phyloP scores from a whole-genome alignment of 495 filamentous ascomycete genomes.

The Patellaria atrata region DNA sequence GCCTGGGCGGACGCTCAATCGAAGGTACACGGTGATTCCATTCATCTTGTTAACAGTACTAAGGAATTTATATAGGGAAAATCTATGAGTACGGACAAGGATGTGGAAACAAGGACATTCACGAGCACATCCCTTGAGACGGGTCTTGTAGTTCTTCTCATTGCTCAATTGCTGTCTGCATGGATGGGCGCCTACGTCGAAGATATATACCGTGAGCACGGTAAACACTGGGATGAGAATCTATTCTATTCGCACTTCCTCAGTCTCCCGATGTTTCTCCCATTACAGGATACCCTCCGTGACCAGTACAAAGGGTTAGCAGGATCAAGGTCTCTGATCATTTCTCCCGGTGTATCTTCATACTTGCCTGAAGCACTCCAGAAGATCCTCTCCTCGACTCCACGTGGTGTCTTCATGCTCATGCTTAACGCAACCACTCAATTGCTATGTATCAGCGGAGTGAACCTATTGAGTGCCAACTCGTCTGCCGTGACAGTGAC shows the following conservation, averaged over 20 bases:
- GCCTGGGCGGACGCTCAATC: conserved; percentile 77
- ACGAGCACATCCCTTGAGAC: conserved; percentile 40
- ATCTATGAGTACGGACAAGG: conserved; percentile 16
- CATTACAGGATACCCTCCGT: conserved; percentile 32
- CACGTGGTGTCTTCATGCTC: conserved; percentile 14
- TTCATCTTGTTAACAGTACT: not conserved
- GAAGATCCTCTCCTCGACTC: conserved; percentile 11
- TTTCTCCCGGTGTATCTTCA: conserved; percentile 6
- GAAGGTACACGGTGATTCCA: conserved; percentile 39
- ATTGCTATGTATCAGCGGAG: conserved; percentile 85
- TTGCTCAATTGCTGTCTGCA: conserved; percentile 81
- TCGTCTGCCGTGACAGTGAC: conserved; percentile 89
- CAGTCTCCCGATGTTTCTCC: conserved; percentile 53
- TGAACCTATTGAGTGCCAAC: conserved; percentile 74
- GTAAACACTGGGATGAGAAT: conserved; percentile 88
- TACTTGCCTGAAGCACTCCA: conserved; percentile 4
- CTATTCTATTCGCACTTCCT: conserved; percentile 85
- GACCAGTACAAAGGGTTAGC: conserved; percentile 36
- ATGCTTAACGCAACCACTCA: conserved; percentile 70
- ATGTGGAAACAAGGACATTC: conserved; percentile 14
- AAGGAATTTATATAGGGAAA: conserved; percentile 23
- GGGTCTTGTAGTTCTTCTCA: conserved; percentile 68
- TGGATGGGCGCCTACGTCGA: conserved; percentile 94
- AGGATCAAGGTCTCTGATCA: conserved; percentile 21
- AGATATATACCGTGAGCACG: conserved; percentile 69